Percentiles rank a stretch among this genome's conserved stretches.
phyloP scores from a whole-genome alignment of 768 basidiomycete genomes.

The Trametes coccinea region DNA sequence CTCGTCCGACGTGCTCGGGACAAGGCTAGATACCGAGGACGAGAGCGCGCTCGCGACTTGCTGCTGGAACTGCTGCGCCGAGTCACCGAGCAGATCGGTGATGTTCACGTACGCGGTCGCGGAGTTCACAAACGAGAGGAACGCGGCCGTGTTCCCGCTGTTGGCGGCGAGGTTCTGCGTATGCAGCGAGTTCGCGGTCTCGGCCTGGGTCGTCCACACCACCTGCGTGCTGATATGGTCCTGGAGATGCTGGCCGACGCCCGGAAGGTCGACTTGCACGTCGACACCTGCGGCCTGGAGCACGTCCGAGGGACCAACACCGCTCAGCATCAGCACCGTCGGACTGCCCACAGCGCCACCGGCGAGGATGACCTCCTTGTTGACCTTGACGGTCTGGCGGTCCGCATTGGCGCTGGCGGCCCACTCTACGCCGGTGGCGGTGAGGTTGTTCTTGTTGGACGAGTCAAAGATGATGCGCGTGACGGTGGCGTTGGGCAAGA shows the following conservation, averaged over 20 bases:
- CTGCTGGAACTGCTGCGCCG: conserved; percentile 36
- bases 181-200: conserved; percentile 40
- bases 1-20: conserved; percentile 43
- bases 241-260: conserved; percentile 61
- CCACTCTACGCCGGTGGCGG: conserved; percentile 51
- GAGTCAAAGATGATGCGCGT: conserved; percentile 49
- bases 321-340: conserved; percentile 55
- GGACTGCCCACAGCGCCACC: conserved; percentile 54
- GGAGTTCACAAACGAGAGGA: conserved; percentile 61
- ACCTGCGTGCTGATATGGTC: conserved; percentile 50
- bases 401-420: conserved; percentile 36
- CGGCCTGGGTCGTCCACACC: conserved; percentile 38
- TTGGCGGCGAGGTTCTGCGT: conserved; percentile 27
- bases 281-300: conserved; percentile 47
- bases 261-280: conserved; percentile 50
- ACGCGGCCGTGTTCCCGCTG: conserved; percentile 30
- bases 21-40: conserved; percentile 38
- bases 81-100: conserved; percentile 44
- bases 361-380: conserved; percentile 56
- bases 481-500: conserved; percentile 61
- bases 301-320: conserved; percentile 57
- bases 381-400: conserved; percentile 50
- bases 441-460: conserved; percentile 35
- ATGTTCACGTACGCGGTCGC: conserved; percentile 62
- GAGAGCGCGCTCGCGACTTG: conserved; percentile 35